Percentiles rank a stretch among this genome's conserved stretches.
Evolutionary conservation across 2,329 filamentous ascomycete genomes (phyloP).

Genomic region (Apiospora phragmitis): DNA sequence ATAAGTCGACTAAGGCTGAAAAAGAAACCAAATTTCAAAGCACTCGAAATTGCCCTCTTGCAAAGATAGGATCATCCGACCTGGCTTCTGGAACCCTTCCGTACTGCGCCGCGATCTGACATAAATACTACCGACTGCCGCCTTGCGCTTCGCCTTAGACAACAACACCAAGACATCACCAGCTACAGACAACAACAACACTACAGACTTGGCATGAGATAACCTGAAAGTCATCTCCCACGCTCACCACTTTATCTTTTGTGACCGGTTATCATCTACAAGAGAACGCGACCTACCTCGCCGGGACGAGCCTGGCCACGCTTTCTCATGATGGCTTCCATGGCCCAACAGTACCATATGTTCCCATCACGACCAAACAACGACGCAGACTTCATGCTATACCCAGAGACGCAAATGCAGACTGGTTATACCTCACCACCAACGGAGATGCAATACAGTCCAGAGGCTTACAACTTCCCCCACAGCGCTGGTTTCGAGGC

Average conservation of each 20-base stretch:
- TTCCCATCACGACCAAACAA: conserved; percentile 26
- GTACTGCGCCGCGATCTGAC: conserved; percentile 6
- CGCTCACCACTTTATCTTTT: neutral
- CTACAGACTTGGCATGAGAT: conserved; percentile 13
- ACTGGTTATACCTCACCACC: conserved; percentile 28
- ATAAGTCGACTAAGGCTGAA: conserved; percentile 14
- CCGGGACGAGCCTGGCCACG: neutral
- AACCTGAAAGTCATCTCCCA: neutral
- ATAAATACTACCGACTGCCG: conserved; percentile 11
- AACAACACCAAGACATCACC: conserved; percentile 1
- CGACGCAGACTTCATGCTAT: conserved; percentile 35
- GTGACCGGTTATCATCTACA: neutral
- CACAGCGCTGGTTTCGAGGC: conserved; percentile 47
- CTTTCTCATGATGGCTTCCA: conserved; percentile 26
- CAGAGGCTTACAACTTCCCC: conserved; percentile 46
- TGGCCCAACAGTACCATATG: conserved; percentile 32
- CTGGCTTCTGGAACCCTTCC: conserved; percentile 10
- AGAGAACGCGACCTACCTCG: neutral
- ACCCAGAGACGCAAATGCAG: conserved; percentile 28
- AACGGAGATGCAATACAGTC: conserved; percentile 50
- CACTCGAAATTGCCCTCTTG: neutral
- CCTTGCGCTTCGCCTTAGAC: neutral
- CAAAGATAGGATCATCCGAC: conserved; percentile 3
- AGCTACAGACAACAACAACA: neutral
- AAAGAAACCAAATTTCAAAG: conserved; percentile 11